Evolutionary conservation across 2,329 filamentous ascomycete species (phyloP).

Genomic region (Xylaria multiplex): DNA sequence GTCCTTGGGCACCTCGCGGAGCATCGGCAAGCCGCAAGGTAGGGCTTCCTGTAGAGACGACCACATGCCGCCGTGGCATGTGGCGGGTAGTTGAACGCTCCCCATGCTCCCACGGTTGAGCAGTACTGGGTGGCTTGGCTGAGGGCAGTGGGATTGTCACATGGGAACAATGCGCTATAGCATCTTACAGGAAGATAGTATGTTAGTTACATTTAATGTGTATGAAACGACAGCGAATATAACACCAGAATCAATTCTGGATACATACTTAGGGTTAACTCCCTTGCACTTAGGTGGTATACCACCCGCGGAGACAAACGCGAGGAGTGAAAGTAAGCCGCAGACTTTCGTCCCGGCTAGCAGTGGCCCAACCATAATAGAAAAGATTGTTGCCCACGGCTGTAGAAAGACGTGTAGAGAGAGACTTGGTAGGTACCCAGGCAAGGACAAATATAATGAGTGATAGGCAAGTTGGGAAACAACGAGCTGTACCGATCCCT

Average conservation of each 20-base stretch:
- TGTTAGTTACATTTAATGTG: conserved; percentile 21
- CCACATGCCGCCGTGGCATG: conserved; percentile 43
- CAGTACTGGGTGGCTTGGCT: conserved; percentile 39
- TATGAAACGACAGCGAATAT: too few relatives aligned
- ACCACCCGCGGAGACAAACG: conserved; percentile 33
- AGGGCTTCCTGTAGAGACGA: conserved; percentile 35
- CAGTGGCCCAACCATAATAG: conserved; percentile 32
- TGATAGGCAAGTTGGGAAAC: conserved; percentile 3
- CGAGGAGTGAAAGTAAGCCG: conserved; percentile 36
- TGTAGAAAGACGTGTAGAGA: neutral
- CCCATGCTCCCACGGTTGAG: conserved; percentile 40
- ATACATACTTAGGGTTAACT: conserved; percentile 34
- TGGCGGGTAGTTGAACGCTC: conserved; percentile 41
- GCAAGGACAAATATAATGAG: conserved; percentile 4
- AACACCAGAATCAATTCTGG: neutral
- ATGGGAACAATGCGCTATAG: conserved; percentile 43
- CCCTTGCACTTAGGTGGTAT: conserved; percentile 35
- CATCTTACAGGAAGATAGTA: conserved; percentile 29
- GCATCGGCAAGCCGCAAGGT: conserved; percentile 42
- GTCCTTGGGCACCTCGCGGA: conserved; percentile 27
- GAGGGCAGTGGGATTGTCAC: conserved; percentile 36
- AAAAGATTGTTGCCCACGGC: too few relatives aligned
- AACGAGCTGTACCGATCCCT: neutral
- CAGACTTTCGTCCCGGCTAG: conserved; percentile 27
- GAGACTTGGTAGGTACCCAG: neutral